Base-by-base conservation (phyloP, 441 rosid species). In the Syzygium syzygioides region DNA sequence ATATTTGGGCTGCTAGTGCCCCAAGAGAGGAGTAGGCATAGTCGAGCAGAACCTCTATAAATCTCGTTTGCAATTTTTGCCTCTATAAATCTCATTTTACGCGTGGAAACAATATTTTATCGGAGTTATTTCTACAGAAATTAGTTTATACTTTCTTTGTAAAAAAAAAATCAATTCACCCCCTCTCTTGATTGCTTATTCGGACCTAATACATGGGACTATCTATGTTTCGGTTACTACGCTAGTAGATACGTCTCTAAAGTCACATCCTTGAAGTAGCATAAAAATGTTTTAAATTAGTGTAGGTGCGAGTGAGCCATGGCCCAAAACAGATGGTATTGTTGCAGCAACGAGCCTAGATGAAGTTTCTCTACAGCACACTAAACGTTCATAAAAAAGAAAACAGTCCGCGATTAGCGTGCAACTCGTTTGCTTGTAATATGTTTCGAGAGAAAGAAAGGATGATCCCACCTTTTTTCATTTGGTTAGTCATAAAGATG, bases 11-110 rank as follows among this genome's bases (percentile, higher is more conserved):
- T 0, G 14, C 79, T 18, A 66, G 79, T 8, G 13, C 45, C 11
- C 4, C 45, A 32, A 66, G 45, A 32, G 45, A 66, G 79, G 20
- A 2, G 45, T 34, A 9, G 1, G 7, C 25, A 66, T 20, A 9
- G 19, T 20, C 45, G 19, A 32, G 45, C 45, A 13, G 4, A 66
- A 32, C 79, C 79, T 18, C 0, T 19, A 0, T 32, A 0, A 5
- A 32, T 66, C 79, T 34, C 7, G 9, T 32, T 32, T 68, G 23
- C 26, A 68, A 2, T 62, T 14, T 62, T n/a, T n/a, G 17, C 14
- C 68, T n/a, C 68, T 23, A 20, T 30, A 62, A 62, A n/a, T 17
- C n/a, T 64, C 20, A 64, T 64, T 64, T 11, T 4, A 64, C 41
- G 4, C 23, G 34, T 15, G 76, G 76, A 64, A 11, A 5, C 76